Base-by-base conservation (phyloP, 768 basidiomycete genomes). In the Termitomyces sp. region DNA sequence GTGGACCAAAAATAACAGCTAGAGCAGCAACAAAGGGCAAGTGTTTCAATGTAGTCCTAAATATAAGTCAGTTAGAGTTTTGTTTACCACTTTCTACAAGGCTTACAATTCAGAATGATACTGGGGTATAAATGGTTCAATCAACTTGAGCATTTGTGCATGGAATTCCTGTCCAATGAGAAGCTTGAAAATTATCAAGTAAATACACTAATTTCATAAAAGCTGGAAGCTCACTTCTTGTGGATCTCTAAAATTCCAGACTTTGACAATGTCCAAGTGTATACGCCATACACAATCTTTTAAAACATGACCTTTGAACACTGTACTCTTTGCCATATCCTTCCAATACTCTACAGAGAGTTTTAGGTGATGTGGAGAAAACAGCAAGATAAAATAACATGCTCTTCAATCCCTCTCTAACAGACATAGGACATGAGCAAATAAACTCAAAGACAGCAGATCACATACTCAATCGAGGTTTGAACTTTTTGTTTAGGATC, bases 241-340 rank as follows among this genome's bases (percentile, higher is more conserved):
- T 7, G 54, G 54, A 38, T 55, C 54, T 28, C 54, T 20, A 14
- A 55, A 55, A 30, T 55, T 55, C 54, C 54, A 55, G 36, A 49
- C 48, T 13, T 49, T 49, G 3, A 49, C 33, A 22, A 49, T 49
- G 20, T 49, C 48, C 32, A 49, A 16, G 22, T 55, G 54, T 36
- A 55, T 55, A 9, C 55, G 55, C 55, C 33, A 38, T 18, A 55
- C 30, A 48, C 55, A 55, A 47, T 55, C 55, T 35, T 55, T 55
- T 14, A 55, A 13, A n/a, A 38, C 14, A 24, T 55, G 54, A 11
- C 33, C 44, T 24, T 16, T 55, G 24, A 55, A 55, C 11, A 55
- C 54, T 10, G 54, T 45, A 36, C 54, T 55, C 33, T 38, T 55
- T 20, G 40, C 38, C 55, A 55, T 43, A 9, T 55, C n/a, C n/a